Evolutionary conservation across 805 yeast species (phyloP).

Genomic region (Lachancea mirantina): DNA sequence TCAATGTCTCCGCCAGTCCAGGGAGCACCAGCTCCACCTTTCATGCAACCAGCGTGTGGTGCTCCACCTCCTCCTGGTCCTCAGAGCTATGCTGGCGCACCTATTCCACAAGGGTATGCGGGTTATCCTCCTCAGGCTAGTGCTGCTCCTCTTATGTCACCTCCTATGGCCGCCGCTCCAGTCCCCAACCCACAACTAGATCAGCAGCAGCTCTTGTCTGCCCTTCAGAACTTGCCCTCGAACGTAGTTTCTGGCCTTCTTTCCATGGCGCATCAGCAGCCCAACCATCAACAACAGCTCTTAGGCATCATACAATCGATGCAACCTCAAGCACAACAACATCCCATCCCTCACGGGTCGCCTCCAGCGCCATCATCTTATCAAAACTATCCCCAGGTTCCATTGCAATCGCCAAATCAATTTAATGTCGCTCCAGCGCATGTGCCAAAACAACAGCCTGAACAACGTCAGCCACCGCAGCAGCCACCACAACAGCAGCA

Average conservation of each 20-base stretch:
- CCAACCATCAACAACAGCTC: slow-evolving; percentile 26
- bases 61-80: slow-evolving; percentile 12
- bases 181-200: slow-evolving; percentile 7
- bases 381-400: slow-evolving; percentile 5
- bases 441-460: slow-evolving; percentile 12
- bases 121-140: slow-evolving; percentile 14
- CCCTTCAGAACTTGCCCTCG: slow-evolving; percentile 32
- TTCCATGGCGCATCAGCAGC: slow-evolving; percentile 30
- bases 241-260: slow-evolving; percentile 28
- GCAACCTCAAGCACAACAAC: slow-evolving; percentile 18
- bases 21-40: slow-evolving; percentile 15
- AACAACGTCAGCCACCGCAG: slow-evolving; percentile 19
- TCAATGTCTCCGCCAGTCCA: slow-evolving; percentile 9
- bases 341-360: neutral
- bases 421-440: slow-evolving; percentile 5
- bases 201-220: slow-evolving; percentile 28
- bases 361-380: slow-evolving; percentile 6
- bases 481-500: slow-evolving; percentile 20
- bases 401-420: neutral
- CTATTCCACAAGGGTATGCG: slow-evolving; percentile 21
- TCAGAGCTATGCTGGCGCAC: slow-evolving; percentile 17
- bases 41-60: slow-evolving; percentile 8
- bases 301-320: slow-evolving; percentile 29
- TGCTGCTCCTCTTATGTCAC: slow-evolving; percentile 13
- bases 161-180: slow-evolving; percentile 11